Percentiles rank a stretch among this genome's conserved stretches.
These are phyloP conservation scores for Cytospora paraplurivora DNA, from an alignment of 2,329 filamentous ascomycete genomes.

Conservation along the genomic window DNA sequence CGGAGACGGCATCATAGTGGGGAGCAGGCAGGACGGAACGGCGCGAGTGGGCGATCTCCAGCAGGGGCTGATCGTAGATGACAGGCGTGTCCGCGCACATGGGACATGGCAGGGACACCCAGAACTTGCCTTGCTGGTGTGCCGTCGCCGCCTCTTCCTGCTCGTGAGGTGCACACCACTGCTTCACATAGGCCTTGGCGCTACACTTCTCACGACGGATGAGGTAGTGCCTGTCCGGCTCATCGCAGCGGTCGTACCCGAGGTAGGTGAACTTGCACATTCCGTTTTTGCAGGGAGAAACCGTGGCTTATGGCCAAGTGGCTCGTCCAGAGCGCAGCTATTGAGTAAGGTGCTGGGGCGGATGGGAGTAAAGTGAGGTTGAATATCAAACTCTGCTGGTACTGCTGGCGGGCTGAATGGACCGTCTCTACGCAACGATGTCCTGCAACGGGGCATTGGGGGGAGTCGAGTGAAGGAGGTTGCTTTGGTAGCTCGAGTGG, in stretches of 20 bases:
- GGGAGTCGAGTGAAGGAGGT: conserved; percentile 3
- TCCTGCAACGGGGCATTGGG: conserved; percentile 23
- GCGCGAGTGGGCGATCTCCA: conserved; percentile 29
- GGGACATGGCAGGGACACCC: conserved; percentile 22
- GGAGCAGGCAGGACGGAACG: conserved; percentile 27
- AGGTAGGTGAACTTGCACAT: conserved; percentile 30
- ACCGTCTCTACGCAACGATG: conserved; percentile 20
- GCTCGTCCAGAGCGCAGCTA: conserved; percentile 12
- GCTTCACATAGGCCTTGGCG: conserved; percentile 27
- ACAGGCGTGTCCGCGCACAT: conserved; percentile 27
- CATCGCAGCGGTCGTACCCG: conserved; percentile 27
- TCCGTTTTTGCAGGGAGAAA: neutral
- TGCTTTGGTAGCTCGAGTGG: conserved; percentile 16
- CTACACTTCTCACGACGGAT: conserved; percentile 29
- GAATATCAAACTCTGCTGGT: conserved; percentile 13
- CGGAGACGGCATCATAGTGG: conserved; percentile 26
- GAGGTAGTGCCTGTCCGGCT: conserved; percentile 29
- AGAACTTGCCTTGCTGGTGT: conserved; percentile 19
- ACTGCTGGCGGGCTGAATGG: conserved; percentile 13
- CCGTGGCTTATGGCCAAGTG: neutral
- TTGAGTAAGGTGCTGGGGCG: conserved; percentile 4
- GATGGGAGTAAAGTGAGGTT: neutral
- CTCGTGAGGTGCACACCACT: conserved; percentile 27
- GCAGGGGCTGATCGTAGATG: conserved; percentile 28
- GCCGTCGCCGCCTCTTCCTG: conserved; percentile 24